Conservation (phyloP, 2,329 filamentous ascomycete genomes). For the Sporothrix dimorphospora region DNA sequence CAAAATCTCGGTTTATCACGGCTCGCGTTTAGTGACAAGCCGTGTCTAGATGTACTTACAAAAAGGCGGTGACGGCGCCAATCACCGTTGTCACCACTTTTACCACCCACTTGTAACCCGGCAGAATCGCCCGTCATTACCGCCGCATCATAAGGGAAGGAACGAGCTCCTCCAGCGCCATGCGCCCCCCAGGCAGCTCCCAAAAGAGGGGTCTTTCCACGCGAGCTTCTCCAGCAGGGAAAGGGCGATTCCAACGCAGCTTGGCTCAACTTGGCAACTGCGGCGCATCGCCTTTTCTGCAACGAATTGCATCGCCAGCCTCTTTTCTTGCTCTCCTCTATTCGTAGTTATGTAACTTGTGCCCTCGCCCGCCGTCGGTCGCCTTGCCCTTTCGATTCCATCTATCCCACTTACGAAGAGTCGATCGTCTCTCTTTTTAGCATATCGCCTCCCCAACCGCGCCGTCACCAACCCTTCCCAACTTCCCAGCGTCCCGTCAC, state of each 20-base stretch:
- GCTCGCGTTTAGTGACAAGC: background rate
- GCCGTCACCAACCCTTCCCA: background rate
- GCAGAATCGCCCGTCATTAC: background rate
- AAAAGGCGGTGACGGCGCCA: constrained; percentile 17
- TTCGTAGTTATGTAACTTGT: background rate
- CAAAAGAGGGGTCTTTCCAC: constrained; percentile 21
- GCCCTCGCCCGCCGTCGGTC: background rate
- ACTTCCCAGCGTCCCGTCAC: background rate
- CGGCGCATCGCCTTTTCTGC: constrained; percentile 1
- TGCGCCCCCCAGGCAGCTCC: background rate
- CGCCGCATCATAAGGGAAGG: constrained; percentile 9
- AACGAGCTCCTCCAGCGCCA: background rate
- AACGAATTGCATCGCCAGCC: constrained; percentile 6
- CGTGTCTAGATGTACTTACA: background rate
- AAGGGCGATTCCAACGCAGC: constrained; percentile 11
- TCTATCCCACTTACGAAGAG: background rate
- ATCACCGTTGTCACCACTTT: background rate
- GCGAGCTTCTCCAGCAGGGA: constrained; percentile 17
- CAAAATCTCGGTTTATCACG: too few species aligned
- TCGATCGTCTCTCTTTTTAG: background rate
- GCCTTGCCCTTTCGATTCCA: background rate
- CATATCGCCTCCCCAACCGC: background rate
- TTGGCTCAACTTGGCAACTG: constrained; percentile 21
- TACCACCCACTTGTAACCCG: background rate
- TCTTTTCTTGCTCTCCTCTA: background rate